These are phyloP conservation scores for Knoxia roxburghii DNA, from an alignment of 257 asterid species.

Conservation along the genomic window DNA sequence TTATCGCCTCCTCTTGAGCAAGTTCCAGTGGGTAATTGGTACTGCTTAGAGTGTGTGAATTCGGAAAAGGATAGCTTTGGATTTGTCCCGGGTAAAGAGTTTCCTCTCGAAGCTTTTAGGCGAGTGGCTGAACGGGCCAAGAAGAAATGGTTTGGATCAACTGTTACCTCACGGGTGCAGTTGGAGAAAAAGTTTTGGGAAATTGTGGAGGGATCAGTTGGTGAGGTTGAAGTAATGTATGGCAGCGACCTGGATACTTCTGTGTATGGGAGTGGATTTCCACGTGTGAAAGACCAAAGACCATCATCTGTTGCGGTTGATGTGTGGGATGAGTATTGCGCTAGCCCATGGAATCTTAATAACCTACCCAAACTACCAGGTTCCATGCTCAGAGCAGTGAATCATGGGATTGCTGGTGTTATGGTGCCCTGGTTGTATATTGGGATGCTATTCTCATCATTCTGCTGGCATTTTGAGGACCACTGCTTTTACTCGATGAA, in stretches of 20 bases:
- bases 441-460: slow-evolving; percentile 91
- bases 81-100: slow-evolving; percentile 77
- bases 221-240: slow-evolving; percentile 89
- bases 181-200: slow-evolving; percentile 95
- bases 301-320: slow-evolving; percentile 49
- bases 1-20: slow-evolving; percentile 80
- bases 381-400: slow-evolving; percentile 82
- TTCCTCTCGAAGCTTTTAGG: slow-evolving; percentile 71
- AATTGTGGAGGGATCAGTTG: slow-evolving; percentile 86
- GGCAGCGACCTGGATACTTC: slow-evolving; percentile 97
- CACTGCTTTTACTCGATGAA: slow-evolving; percentile 97
- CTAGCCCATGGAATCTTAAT: slow-evolving; percentile 90
- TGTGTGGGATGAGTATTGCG: slow-evolving; percentile 74
- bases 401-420: slow-evolving; percentile 88
- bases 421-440: slow-evolving; percentile 98
- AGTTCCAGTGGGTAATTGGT: slow-evolving; percentile 93
- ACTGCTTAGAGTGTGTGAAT: slow-evolving; percentile 85
- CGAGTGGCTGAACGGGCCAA: slow-evolving; percentile 83
- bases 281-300: slow-evolving; percentile 50
- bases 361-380: slow-evolving; percentile 90
- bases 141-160: slow-evolving; percentile 86
- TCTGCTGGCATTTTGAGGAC: slow-evolving; percentile 99
- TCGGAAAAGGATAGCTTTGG: slow-evolving; percentile 90
- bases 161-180: slow-evolving; percentile 55
- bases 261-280: slow-evolving; percentile 87